A percentile compares a stretch with the other conserved stretches of the same genome.
These are phyloP conservation scores for Euphorbia lathyris DNA, from an alignment of 345 rosid genomes.

Conservation along the genomic window DNA sequence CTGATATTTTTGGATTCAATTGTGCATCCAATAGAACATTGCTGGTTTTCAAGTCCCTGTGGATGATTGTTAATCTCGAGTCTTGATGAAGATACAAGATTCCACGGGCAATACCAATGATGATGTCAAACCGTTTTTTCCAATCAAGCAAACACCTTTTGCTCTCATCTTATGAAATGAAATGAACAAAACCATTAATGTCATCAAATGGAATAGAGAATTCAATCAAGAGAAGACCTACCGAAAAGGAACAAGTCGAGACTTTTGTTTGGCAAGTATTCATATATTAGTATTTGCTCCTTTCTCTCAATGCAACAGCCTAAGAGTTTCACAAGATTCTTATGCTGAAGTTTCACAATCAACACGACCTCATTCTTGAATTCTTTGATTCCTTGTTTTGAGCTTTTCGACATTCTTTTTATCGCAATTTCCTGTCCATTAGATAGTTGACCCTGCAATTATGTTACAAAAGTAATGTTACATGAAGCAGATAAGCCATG, in stretches of 20 bases:
- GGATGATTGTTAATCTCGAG: conserved; percentile 65
- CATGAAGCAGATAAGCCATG: neutral
- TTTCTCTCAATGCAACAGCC: conserved; percentile 18
- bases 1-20: conserved; percentile 60
- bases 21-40: conserved; percentile 49
- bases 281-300: conserved; percentile 19
- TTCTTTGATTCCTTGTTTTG: conserved; percentile 22
- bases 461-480: neutral
- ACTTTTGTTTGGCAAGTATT: conserved; percentile 16
- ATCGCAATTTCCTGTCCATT: conserved; percentile 22
- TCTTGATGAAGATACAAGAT: conserved; percentile 70
- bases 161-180: neutral
- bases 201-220: neutral
- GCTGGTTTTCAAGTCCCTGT: conserved; percentile 63
- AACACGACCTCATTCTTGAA: conserved; percentile 16
- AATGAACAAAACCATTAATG: no score
- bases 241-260: conserved; percentile 15
- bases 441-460: conserved; percentile 17
- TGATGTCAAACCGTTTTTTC: conserved; percentile 42
- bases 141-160: neutral
- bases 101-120: conserved; percentile 59
- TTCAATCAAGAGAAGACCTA: neutral
- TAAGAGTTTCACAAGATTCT: conserved; percentile 19
- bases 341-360: conserved; percentile 22
- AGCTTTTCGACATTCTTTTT: conserved; percentile 10